Conservation (phyloP, 148 eudicot genomes). For the Cornus kousa region DNA sequence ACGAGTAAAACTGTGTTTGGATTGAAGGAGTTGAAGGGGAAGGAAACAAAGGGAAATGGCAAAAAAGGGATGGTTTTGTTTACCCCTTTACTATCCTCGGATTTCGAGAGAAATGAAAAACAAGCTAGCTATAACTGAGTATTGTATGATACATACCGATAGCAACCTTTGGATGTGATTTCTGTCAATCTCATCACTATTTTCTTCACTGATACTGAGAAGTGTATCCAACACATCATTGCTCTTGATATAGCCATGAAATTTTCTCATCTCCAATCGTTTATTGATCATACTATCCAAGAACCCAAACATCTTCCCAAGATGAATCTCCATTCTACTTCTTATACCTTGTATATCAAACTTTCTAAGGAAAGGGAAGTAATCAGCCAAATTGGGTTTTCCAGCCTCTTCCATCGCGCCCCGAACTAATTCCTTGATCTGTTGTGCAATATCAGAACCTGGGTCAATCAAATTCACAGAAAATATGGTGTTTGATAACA, state of each 20-base stretch:
- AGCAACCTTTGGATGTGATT: slow-evolving; percentile 27
- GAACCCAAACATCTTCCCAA: slow-evolving; percentile 22
- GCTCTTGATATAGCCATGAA: background rate
- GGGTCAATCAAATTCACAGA: no score
- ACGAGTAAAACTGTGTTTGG: no score
- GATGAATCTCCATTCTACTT: slow-evolving; percentile 11
- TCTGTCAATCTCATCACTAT: slow-evolving; percentile 22
- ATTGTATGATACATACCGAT: slow-evolving; percentile 13
- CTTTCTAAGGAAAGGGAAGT: slow-evolving; percentile 26
- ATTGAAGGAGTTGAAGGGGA: no score
- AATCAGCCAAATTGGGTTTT: slow-evolving; percentile 35
- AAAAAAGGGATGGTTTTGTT: no score
- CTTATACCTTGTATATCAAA: slow-evolving; percentile 29
- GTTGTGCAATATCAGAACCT: no score
- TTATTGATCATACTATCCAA: slow-evolving; percentile 27
- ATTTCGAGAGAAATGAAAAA: no score
- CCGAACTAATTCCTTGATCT: no score
- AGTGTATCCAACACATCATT: slow-evolving; percentile 28
- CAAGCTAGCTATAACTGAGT: background rate
- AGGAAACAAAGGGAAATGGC: no score
- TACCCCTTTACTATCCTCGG: no score
- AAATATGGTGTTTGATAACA: no score
- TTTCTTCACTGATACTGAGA: slow-evolving; percentile 18
- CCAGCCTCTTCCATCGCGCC: no score
- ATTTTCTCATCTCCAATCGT: slow-evolving; percentile 9